Base-by-base conservation (phyloP, 1,284 basidiomycete genomes). In the Cryptococcus hybrid region DNA sequence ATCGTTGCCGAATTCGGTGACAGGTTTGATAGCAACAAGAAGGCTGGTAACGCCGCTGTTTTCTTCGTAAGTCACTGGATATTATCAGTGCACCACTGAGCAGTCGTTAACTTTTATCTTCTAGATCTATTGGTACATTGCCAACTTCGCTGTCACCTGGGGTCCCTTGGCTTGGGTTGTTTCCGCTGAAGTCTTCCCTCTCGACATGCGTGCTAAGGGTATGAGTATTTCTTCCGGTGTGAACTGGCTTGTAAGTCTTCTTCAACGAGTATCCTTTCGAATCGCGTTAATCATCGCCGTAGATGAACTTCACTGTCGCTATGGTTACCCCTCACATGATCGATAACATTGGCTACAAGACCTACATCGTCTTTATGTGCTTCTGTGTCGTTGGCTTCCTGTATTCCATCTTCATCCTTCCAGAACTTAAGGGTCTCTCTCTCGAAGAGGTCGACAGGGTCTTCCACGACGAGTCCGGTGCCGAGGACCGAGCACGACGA, bases 301-400 rank as follows among this genome's bases (percentile, higher is more conserved):
- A 61, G 59, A 68, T 73, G 69, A 76, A 77, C 66, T 77, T 77
- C 53, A 72, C 70, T 18, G 74, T 78, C 34, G 76, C 74, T n/a
- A 64, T 68, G 59, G 65, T 69, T 9, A 76, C 73, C 12, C 71
- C 68, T 2, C 62, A 74, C 57, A 73, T 75, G 71, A 64, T 78
- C 58, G 47, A 58, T 30, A 69, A 63, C 42, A 73, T 76, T 48
- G 66, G 66, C 6, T 78, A 69, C 61, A 70, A 68, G 57, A 74
- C 74, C 13, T 78, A 76, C 69, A 68, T 76, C 40, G 69, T 76
- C 54, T 78, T 76, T 63, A 74, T 74, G 73, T 55, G 47, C 52
- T 76, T 76, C 69, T 75, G 73, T 52, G 65, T 76, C 52, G 48
- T 75, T 49, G 76, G 72, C 9, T 64, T 74, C 63, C 38, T 76